These are phyloP conservation scores for Vigna trinervia DNA, from an alignment of 306 rosid species.

Conservation along the genomic window DNA sequence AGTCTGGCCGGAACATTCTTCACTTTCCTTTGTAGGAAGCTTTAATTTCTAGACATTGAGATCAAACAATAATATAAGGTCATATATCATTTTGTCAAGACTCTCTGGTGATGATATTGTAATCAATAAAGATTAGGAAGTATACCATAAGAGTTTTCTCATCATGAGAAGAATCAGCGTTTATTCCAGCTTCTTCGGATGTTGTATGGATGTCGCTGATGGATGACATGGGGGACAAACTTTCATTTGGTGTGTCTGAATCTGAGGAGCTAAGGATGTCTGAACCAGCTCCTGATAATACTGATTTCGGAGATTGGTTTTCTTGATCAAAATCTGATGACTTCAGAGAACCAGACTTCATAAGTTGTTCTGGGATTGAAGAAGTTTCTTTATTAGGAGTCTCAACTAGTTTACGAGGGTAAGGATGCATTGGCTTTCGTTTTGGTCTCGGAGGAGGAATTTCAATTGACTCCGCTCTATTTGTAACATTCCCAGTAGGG, in stretches of 20 bases:
- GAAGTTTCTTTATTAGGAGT: slow-evolving; percentile 32
- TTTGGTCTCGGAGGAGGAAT: slow-evolving; percentile 95
- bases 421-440: slow-evolving; percentile 84
- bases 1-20: slow-evolving; percentile 50
- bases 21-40: slow-evolving; percentile 46
- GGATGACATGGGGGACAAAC: slow-evolving; percentile 63
- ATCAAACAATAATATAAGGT: slow-evolving; percentile 27
- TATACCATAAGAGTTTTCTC: slow-evolving; percentile 55
- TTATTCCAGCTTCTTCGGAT: slow-evolving; percentile 47
- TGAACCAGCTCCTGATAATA: slow-evolving; percentile 56
- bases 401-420: slow-evolving; percentile 72
- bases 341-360: slow-evolving; percentile 56
- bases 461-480: slow-evolving; percentile 56
- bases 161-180: slow-evolving; percentile 43
- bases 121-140: slow-evolving; percentile 21
- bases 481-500: slow-evolving; percentile 46
- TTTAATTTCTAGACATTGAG: slow-evolving; percentile 54
- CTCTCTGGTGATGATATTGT: not conserved
- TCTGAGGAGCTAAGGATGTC: slow-evolving; percentile 56
- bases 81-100: not conserved
- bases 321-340: slow-evolving; percentile 58
- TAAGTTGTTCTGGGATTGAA: slow-evolving; percentile 40
- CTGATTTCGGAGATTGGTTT: slow-evolving; percentile 76
- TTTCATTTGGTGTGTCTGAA: slow-evolving; percentile 56
- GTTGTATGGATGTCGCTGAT: slow-evolving; percentile 41